Base-by-base conservation (phyloP, 164 flowering plant genomes). In the Piper betle region DNA sequence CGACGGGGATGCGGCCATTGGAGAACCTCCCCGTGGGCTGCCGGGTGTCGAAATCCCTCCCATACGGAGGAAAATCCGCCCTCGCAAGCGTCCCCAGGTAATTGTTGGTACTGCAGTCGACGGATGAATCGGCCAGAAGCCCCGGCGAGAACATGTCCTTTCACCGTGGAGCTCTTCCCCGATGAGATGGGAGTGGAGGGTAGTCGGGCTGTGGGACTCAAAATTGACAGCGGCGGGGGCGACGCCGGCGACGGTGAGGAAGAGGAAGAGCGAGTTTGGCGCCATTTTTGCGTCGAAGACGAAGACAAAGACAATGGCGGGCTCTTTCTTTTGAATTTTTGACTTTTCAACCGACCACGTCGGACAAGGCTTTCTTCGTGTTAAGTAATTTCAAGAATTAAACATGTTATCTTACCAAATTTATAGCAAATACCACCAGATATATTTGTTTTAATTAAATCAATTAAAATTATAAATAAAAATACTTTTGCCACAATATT, bases 1-100 rank as follows among this genome's bases (percentile, higher is more conserved):
- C 95, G 41, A 90, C 96, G 0, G 93, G 85, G 60, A 83, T 82
- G 63, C 96, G 79, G 38, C 98, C 96, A 74, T 93, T 89, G 60
- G 82, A 80, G 80, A 93, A 89, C 37, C 97, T 74, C 4, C 98
- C 98, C 12, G 96, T 92, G 3, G 98, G 96, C 8, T 16, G 60
- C 60, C 82, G 88, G 11, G 96, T 84, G 50, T 92, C 98, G 64
- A 92, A 92, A 65, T 92, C 98, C 59, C 95, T 72, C 1, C 97
- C 98, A 37, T 89, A 93, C 0, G 98, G 97, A 41, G 60, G 75
- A 18, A 72, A 77, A 74, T 86, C 83, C 4, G 97, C 93, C 1
- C 85, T 87, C 13, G 96, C 96, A 17, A 93, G 75, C 2, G 96
- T 87, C 0, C 78, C 81, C 15, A 89, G 88, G 68, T 64, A 84